A percentile compares a stretch with the other conserved stretches of the same genome.
Conservation (phyloP, 2,329 filamentous ascomycete species). For the Ascochyta fabae region DNA sequence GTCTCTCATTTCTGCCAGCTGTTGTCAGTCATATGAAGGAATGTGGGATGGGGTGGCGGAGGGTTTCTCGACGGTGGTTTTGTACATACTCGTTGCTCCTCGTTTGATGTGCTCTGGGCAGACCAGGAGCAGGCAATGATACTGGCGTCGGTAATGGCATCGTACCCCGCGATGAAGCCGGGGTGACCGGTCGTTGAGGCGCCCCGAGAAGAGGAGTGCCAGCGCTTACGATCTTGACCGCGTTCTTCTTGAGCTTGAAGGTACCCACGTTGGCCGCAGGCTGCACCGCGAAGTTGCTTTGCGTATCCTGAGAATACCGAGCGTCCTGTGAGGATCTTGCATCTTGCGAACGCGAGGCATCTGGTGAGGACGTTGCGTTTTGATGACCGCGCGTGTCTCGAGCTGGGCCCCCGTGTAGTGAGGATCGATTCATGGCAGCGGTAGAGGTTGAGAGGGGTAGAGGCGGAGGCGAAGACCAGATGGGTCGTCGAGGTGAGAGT, state of each 20-base stretch:
- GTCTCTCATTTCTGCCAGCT: not conserved
- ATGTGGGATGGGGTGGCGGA: not conserved
- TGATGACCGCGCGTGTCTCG: not conserved
- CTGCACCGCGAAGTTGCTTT: constrained; percentile 32
- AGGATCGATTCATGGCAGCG: constrained; percentile 22
- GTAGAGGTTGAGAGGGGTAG: not conserved
- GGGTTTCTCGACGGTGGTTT: too few relatives aligned
- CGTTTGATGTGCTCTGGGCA: constrained; percentile 16
- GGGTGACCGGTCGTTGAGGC: not conserved
- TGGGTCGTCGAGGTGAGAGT: constrained; percentile 11
- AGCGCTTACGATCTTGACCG: constrained; percentile 35
- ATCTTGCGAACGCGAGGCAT: constrained; percentile 2
- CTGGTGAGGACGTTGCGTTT: not conserved
- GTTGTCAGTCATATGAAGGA: constrained; percentile 7
- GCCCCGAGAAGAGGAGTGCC: not conserved
- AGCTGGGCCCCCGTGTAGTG: constrained; percentile 14
- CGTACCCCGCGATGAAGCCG: not conserved
- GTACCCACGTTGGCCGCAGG: constrained; percentile 21
- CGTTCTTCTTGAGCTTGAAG: constrained; percentile 39
- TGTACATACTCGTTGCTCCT: constrained; percentile 23
- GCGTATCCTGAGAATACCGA: constrained; percentile 2
- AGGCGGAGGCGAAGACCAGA: not conserved
- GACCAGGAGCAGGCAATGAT: constrained; percentile 1
- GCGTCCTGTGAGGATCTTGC: not conserved
- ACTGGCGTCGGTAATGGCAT: not conserved